Base-by-base conservation (phyloP, 768 basidiomycete species). In the Coprinellus micaceus region DNA sequence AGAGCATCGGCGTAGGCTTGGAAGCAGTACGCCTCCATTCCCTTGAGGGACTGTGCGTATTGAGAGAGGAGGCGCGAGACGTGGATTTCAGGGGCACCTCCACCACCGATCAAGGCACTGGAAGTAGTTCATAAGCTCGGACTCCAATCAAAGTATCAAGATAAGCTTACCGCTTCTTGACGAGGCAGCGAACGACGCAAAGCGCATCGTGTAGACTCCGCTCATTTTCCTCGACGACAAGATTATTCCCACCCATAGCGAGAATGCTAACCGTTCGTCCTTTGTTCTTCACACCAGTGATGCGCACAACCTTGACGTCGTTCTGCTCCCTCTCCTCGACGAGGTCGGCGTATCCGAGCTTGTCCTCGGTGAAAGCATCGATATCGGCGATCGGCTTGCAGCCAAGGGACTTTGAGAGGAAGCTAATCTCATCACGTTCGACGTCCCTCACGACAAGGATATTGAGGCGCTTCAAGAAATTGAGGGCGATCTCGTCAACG, bases 21-120 rank as follows among this genome's bases (percentile, higher is more conserved):
- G 85, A 98, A 97, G 72, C 97, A 98, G 72, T 98, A 98, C 9
- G 96, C 92, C 71, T 98, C 95, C 89, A 98, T 98, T 48, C 97
- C 96, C 71, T 89, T 96, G 58, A 98, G 80, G 1, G 93, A 89
- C 62, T 96, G 93, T 1, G 94, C 86, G 63, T 96, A 83, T 70
- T 97, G 91, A 1, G 92, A 87, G 47, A 99, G 80, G 63, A 90
- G 76, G 50, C 95, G 85, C 11, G 97, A 98, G 41, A 96, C 90
- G 67, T 98, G 93, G 61, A 98, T 98, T 72, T 99, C 97, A 11
- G 97, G 97, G 13, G 97, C 95, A 50, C 96, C 96, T 45, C 96
- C 96, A 56, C 96, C 96, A 39, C 91, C 90, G 65, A 98, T 97
- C 53, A 99, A 77, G 21, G 95, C 95, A 36, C 94, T 78, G 41